Base-by-base conservation (phyloP, 805 yeast genomes). In the Helenozyma rhizophorensis region DNA sequence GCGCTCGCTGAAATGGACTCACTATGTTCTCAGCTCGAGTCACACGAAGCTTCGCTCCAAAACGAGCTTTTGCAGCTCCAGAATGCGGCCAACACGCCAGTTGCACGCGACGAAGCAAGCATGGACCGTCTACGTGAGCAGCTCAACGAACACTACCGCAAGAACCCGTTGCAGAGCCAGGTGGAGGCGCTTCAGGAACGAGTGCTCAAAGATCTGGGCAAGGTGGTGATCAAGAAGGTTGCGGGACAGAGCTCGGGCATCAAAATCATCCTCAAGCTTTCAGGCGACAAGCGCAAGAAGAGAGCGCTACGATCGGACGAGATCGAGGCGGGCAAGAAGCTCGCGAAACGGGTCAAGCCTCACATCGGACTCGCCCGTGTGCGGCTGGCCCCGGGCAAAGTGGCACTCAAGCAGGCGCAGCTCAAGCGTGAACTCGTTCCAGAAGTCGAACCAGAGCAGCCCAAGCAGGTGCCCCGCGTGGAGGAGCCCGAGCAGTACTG, bases 121-220 rank as follows among this genome's bases (percentile, higher is more conserved):
- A 36, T 33, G n/a, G 30, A 38, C 28, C 40, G 39, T 14, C 49
- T 65, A 11, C 43, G 65, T 23, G 45, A 47, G 23, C 59, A 60
- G 37, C 49, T 66, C 14, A 52, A 41, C 17, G 39, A 50, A 6
- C 71, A 66, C 40, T 66, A 66, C 39, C 39, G 44, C 12, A 45
- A 51, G 23, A 39, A 59, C 30, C 71, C 71, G 2, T 48, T 65
- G 22, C 36, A 39, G 4, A 64, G 70, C 6, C 70, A 62, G 36
- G 48, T 43, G 12, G 70, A 65, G 36, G 69, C 70, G 2, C 45
- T 61, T 22, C 62, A 56, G 28, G 50, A 48, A 30, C 37, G 45
- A 6, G 39, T 40, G 9, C 25, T 45, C 25, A 25, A 37, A 15
- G 36, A 40, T 11, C 45, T 27, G 43, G 36, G 42, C 10, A 33